These are phyloP conservation scores for Fusarium redolens DNA, from an alignment of 2,329 filamentous ascomycete species.

Conservation along the genomic window DNA sequence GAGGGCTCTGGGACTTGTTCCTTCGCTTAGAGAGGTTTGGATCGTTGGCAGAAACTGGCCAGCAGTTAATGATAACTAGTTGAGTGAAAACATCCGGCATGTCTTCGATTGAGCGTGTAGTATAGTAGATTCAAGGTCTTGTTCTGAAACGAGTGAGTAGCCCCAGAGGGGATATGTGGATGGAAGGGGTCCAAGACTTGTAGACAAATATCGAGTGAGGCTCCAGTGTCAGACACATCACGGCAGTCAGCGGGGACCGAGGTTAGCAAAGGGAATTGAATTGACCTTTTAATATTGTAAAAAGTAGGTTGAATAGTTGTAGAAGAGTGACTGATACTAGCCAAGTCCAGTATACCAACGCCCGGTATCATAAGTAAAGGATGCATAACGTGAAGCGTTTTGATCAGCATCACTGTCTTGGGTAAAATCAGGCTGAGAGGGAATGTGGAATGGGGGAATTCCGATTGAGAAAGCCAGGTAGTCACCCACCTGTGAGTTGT, in stretches of 20 bases:
- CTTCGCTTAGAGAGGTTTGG: neutral
- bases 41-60: neutral
- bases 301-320: neutral
- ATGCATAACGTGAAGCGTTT: neutral
- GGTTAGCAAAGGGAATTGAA: neutral
- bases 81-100: slow-evolving; percentile 14
- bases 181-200: slow-evolving; percentile 2
- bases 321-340: neutral
- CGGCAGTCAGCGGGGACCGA: neutral
- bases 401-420: neutral
- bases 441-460: neutral
- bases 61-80: slow-evolving; percentile 6
- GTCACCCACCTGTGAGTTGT: slow-evolving; percentile 4
- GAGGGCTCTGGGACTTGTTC: neutral
- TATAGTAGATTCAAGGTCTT: neutral
- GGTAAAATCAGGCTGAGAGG: slow-evolving; percentile 11
- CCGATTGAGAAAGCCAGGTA: slow-evolving; percentile 14
- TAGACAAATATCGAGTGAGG: neutral
- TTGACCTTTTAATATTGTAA: slow-evolving; percentile 1
- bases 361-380: neutral
- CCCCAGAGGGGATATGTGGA: neutral
- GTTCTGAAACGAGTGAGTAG: neutral
- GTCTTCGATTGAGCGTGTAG: slow-evolving; percentile 1
- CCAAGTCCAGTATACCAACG: neutral
- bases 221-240: neutral